Evolutionary conservation across 352 stramenopile species (phyloP).

Genomic region (Phytophthora cajani): DNA sequence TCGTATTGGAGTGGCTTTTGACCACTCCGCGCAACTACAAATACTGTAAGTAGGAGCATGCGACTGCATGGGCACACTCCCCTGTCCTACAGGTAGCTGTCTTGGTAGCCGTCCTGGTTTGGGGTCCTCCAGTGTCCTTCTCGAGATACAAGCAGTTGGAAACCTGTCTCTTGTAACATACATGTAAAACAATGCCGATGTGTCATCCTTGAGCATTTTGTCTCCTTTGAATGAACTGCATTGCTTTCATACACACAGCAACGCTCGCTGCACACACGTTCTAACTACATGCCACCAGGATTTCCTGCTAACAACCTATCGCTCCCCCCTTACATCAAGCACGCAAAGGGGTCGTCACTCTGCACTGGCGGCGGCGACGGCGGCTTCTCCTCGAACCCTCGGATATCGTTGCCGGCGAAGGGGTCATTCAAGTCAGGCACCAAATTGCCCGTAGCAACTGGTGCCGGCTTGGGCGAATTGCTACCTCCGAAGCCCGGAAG

Average conservation of each 20-base stretch:
- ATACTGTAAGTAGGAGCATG: too few relatives aligned
- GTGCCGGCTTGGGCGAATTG: slow-evolving; percentile 9
- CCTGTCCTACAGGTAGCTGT: too few relatives aligned
- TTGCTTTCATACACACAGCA: slow-evolving; percentile 32
- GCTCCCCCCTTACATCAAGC: slow-evolving; percentile 46
- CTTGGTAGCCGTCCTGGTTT: too few relatives aligned
- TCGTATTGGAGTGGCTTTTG: too few relatives aligned
- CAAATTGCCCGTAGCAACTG: slow-evolving; percentile 23
- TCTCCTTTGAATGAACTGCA: slow-evolving; percentile 38
- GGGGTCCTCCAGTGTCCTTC: too few relatives aligned
- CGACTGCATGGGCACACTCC: too few relatives aligned
- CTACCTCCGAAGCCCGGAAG: slow-evolving; percentile 25
- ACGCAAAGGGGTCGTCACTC: slow-evolving; percentile 72
- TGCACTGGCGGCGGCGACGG: slow-evolving; percentile 38
- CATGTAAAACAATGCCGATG: too few relatives aligned
- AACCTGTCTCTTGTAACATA: too few relatives aligned
- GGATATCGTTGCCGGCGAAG: slow-evolving; percentile 73
- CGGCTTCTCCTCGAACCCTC: slow-evolving; percentile 54
- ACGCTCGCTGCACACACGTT: slow-evolving; percentile 17
- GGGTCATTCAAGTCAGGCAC: slow-evolving; percentile 49
- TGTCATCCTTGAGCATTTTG: not conserved
- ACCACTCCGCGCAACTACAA: too few relatives aligned
- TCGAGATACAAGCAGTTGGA: too few relatives aligned
- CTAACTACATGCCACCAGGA: slow-evolving; percentile 25
- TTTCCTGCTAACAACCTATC: slow-evolving; percentile 10